These are phyloP conservation scores for Candida orba DNA, from an alignment of 805 yeast species.

Conservation along the genomic window DNA sequence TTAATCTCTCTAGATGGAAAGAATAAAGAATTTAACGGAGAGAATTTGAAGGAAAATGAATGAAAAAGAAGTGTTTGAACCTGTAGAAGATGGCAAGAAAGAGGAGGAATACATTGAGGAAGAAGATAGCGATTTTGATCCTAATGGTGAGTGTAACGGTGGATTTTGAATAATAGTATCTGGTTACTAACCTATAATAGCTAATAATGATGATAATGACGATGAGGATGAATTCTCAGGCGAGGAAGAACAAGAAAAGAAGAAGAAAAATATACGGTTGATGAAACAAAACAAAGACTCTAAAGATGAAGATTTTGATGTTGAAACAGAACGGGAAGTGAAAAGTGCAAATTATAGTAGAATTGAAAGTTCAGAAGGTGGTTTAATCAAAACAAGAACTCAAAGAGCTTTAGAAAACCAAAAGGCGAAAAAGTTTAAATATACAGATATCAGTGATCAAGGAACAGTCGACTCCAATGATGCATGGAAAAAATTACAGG, in stretches of 20 bases:
- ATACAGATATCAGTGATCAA: slow-evolving; percentile 7
- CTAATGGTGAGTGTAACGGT: slow-evolving; percentile 22
- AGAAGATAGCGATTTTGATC: slow-evolving; percentile 52
- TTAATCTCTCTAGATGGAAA: background rate
- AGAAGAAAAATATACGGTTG: slow-evolving; percentile 2
- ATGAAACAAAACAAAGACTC: slow-evolving; percentile 17
- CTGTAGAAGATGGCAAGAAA: slow-evolving; percentile 23
- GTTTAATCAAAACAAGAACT: slow-evolving; percentile 62
- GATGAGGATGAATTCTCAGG: slow-evolving; percentile 12
- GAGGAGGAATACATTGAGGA: slow-evolving; percentile 41
- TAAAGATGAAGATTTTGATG: slow-evolving; percentile 28
- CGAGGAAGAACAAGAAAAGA: slow-evolving; percentile 20
- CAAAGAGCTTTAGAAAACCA: slow-evolving; percentile 44
- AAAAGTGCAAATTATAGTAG: slow-evolving; percentile 33
- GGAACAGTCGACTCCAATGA: slow-evolving; percentile 40
- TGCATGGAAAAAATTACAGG: slow-evolving; percentile 49
- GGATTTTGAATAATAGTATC: background rate
- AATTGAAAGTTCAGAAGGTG: slow-evolving; percentile 52
- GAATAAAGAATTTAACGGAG: no score
- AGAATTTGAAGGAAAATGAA: background rate
- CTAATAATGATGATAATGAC: slow-evolving; percentile 9
- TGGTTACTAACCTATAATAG: slow-evolving; percentile 4
- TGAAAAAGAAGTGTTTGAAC: background rate
- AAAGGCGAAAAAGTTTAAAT: slow-evolving; percentile 19
- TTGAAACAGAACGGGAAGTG: slow-evolving; percentile 28